Base-by-base conservation (phyloP, 2,329 filamentous ascomycete species). In the Colletotrichum godetiae region DNA sequence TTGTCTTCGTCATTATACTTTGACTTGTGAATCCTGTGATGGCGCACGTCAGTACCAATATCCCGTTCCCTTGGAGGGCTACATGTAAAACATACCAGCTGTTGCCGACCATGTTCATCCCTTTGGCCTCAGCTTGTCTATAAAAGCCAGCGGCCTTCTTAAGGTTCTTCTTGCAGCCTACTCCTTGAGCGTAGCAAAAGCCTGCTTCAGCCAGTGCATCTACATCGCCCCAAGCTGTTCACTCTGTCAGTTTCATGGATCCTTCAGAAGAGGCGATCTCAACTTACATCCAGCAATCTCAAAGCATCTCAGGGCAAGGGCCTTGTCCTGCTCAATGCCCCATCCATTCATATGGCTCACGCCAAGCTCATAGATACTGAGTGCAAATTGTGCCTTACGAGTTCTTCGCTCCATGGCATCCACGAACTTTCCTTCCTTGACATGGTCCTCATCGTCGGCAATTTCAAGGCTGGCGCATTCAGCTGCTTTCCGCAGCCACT, bases 281-380 rank as follows among this genome's bases (percentile, higher is more conserved):
- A 76, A 88, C 91, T 86, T 85, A 92, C 91, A 93, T 65, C 94
- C 96, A 55, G 97, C 97, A 77, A 98, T 98, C 82, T 99, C 97
- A 80, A 98, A 99, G 81, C 97, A 99, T 66, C 95, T 90, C 78
- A 99, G 84, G 0, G 95, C 97, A 72, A 98, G 88, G 5, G 90
- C 85, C 81, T 97, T 97, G 80, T 99, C 97, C 82, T 97, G 95
- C 77, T 96, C 92, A 52, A 97, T 97, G 19, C 97, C 97, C 97
- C 97, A 99, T 5, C 97, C 97, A 78, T 99, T 98, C 91, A 98
- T 95, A 80, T 98, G 96, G 80, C 95, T 97, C 31, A 98, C 95
- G 4, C 97, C 97, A 29, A 99, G 88, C 84, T 99, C 97, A 78
- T 99, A 99, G 67, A 98, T 95, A 78, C 95, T 97, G 57, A 98